Percentiles rank a stretch among this genome's conserved stretches.
Conservation (phyloP, 1,139 yeast species). For the Geotrichum aggregatum region DNA sequence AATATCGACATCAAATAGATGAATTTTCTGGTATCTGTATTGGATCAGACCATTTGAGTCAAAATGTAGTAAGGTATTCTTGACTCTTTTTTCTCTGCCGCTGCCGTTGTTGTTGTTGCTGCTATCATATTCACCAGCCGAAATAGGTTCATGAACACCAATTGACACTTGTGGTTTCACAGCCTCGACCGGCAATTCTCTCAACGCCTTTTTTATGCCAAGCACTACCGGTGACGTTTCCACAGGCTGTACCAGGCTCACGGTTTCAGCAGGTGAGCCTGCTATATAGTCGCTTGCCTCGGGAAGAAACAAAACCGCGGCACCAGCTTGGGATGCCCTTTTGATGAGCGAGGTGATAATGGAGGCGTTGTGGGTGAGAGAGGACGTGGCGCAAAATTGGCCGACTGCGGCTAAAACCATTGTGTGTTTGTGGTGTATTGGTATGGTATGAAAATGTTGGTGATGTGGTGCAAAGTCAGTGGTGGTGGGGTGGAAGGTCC, state of each 20-base stretch:
- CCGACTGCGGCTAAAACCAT: conserved; percentile 77
- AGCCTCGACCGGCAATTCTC: conserved; percentile 35
- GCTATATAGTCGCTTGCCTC: conserved; percentile 92
- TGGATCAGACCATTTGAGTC: conserved; percentile 57
- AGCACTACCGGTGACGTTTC: conserved; percentile 47
- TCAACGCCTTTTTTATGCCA: conserved; percentile 50
- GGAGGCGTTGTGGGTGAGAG: conserved; percentile 54
- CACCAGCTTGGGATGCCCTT: conserved; percentile 58
- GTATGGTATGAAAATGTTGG: too few species aligned
- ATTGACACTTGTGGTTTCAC: conserved; percentile 48
- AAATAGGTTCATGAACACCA: conserved; percentile 88
- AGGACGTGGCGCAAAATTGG: conserved; percentile 74
- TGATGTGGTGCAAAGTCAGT: too few species aligned
- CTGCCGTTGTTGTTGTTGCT: too few species aligned
- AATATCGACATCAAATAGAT: conserved; percentile 83
- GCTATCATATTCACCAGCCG: too few species aligned
- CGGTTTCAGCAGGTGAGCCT: conserved; percentile 61
- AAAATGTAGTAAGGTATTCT: conserved; percentile 71
- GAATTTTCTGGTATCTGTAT: conserved; percentile 76
- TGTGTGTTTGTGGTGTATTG: too few species aligned
- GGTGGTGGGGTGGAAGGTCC: too few species aligned
- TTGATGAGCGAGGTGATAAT: conserved; percentile 58
- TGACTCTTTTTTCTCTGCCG: conserved; percentile 55
- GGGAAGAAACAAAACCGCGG: conserved; percentile 75
- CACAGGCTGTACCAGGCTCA: conserved; percentile 52